Base-by-base conservation (phyloP, 331 rosid species). In the Prunus yedoensis region DNA sequence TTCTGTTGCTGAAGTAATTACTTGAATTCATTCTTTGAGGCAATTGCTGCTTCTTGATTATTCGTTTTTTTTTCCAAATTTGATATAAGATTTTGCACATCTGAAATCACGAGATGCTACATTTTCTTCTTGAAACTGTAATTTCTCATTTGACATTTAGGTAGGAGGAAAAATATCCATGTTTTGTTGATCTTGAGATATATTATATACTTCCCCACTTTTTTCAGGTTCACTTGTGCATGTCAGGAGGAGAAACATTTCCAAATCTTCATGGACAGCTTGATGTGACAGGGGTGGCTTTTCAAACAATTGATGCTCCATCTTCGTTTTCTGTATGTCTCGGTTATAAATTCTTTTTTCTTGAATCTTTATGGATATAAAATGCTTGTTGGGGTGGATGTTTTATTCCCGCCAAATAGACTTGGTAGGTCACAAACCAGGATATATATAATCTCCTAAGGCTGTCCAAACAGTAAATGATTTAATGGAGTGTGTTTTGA, bases 261-360 rank as follows among this genome's bases (percentile, higher is more conserved):
- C 96, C 97, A 46, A 92, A 92, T 80, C 85, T 90, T 80, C 89
- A 94, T 50, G 99, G 99, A 80, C 99, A 88, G 80, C 93, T 92
- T 85, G 92, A 94, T 23, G 89, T 89, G 81, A 88, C 80, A 0
- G 97, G 96, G 71, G 75, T 90, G 92, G 89, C 86, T 79, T 94
- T 94, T 87, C 93, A 86, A 78, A 80, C 88, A 81, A 79, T 67
- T 75, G 92, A 83, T 79, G 96, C 97, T 62, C 86, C 97, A 21
- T 94, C 99, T 16, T 59, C 90, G 78, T 94, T 94, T 83, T 86
- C 94, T 45, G 97, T 94, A 87, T 35, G 97, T 84, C 75, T 63
- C 76, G 43, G 43, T 30, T 77, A 61, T 71, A 43, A 1, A 11
- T 63, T 32, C 7, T 63, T 35, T 67, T 76, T 57, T 65, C 54